Conservation (phyloP, 106 monocot species). For the Dactylorhiza incarnata region DNA sequence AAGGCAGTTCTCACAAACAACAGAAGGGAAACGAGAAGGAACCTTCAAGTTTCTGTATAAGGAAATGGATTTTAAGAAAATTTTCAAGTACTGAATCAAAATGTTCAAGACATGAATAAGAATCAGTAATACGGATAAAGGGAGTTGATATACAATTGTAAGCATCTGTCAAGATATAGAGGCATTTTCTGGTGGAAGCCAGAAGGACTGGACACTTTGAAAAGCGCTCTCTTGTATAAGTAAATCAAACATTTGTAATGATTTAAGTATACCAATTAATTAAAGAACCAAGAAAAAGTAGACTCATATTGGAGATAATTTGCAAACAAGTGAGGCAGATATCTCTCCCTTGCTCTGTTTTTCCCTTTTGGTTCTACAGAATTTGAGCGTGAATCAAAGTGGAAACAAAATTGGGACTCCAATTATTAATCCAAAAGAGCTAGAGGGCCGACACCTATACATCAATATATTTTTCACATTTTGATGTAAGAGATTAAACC, state of each 20-base stretch:
- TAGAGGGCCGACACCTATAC: too few species aligned
- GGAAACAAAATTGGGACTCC: too few species aligned
- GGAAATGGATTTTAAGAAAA: neutral
- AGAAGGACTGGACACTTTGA: neutral
- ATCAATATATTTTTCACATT: too few species aligned
- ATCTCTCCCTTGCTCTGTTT: neutral
- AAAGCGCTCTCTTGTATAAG: neutral
- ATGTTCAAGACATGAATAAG: neutral
- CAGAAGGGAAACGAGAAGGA: slow-evolving; percentile 74
- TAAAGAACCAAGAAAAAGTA: neutral
- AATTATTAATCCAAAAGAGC: too few species aligned
- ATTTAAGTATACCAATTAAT: neutral
- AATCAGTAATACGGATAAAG: neutral
- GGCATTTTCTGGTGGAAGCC: neutral
- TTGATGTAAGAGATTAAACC: too few species aligned
- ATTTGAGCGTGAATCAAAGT: neutral
- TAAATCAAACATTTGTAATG: neutral
- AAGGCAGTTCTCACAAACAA: slow-evolving; percentile 95
- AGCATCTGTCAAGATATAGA: neutral
- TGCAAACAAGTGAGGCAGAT: neutral
- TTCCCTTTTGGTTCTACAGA: neutral
- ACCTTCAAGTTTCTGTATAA: slow-evolving; percentile 69
- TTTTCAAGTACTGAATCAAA: neutral
- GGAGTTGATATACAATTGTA: neutral
- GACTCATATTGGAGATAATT: neutral